Base-by-base conservation (phyloP, 1,139 yeast genomes). In the Hansenula sp. region DNA sequence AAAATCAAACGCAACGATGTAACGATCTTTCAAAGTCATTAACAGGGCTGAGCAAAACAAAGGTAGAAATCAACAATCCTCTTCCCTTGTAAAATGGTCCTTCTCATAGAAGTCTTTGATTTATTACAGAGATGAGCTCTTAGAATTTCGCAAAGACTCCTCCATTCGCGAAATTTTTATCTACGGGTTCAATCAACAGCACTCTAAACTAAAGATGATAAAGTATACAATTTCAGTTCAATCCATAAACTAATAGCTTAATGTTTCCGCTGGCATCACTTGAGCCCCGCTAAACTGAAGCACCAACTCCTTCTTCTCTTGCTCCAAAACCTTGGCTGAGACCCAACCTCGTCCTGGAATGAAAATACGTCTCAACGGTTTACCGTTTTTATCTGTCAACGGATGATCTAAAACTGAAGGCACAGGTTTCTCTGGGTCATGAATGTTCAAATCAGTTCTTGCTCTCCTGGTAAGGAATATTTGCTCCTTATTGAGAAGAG, bases 321-420 rank as follows among this genome's bases (percentile, higher is more conserved):
- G 57, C 43, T 65, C 67, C 35, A 74, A 53, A 43, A 61, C 58
- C 32, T 62, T 62, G 2, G 66, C 54, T 1, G 75, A 63, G 19
- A 74, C 65, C 84, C 84, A 79, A 0, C 84, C 84, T 39, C 77
- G 59, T 3, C 72, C 72, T 1, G 80, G 81, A 21, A 78, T 61
- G 48, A 72, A 75, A 6, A 78, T 55, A 30, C 84, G 59, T 36
- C 76, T 67, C 47, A 70, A 72, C 4, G 57, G 64, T 35, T 62
- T 65, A 0, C 74, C 74, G 21, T 62, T 60, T 28, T 57, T 56
- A 44, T 66, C 70, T 12, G 40, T 42, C 33, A 45, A 38, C 32
- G 52, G 63, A 43, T 55, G 56, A 55, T 50, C 47, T 36, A 52
- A 55, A 38, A 48, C 60, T 28, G 55, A 62, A 11, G 58, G 59